Evolutionary conservation across 2,329 filamentous ascomycete genomes (phyloP), one percentile per base, ranked within the genome.

Genomic region (Cyphellophora attinorum): DNA sequence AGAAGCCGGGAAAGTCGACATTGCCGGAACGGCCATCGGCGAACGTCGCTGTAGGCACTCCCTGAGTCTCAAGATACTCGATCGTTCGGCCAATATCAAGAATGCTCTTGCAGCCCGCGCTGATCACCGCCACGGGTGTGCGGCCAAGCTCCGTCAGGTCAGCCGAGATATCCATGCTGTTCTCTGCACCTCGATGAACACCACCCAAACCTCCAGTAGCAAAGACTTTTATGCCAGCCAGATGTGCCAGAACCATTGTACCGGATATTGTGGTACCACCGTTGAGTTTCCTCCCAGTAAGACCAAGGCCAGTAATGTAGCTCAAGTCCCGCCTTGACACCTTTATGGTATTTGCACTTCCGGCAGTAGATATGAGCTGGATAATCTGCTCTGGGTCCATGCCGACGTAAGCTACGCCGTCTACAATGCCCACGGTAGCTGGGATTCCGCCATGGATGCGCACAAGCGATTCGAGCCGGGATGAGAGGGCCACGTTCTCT

Each of bases 61-160:
- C 67, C 42, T 80, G 71, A 0, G 77, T 81, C 51, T 81, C 77
- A 3, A 81, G 64, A 48, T 77, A 79, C 62, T 98, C 91, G 4
- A 98, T 68, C 0, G 91, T 98, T 34, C 85, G 72, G 2, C 82
- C 78, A 40, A 95, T 86, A 54, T 98, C 91, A 23, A 98, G 68
- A 58, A 98, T 96, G 42, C 89, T 91, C 63, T 98, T 98, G 63
- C 85, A 93, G 11, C 91, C 91, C 45, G 83, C 85, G 57, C 81
- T 83, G 34, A 98, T 68, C 2, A 98, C 88, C 16, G 88, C 81
- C 34, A 98, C 80, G 8, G 84, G 76, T 5, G 88, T 95, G 38
- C 86, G 74, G 11, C 91, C 88, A 33, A 98, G 74, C 66, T 96
- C 91, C 3, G 85, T 95, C 41, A 98, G 69, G 60, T 98, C 91